These are phyloP conservation scores for Curvularia sp. DNA, from an alignment of 2,329 filamentous ascomycete genomes.

Conservation along the genomic window DNA sequence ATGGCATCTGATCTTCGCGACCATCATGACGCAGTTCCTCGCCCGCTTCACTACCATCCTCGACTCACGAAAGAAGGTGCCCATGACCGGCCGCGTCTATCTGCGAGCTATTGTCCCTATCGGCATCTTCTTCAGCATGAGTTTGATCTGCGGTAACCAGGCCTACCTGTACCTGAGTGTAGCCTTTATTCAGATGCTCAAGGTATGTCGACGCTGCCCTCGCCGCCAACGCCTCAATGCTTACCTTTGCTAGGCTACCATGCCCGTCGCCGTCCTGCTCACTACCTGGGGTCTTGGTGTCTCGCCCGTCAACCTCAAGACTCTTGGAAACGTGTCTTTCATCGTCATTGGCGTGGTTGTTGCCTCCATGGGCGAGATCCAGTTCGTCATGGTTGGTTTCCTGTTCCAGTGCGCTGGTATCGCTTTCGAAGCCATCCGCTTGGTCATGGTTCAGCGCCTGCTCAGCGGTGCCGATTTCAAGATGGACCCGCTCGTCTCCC, in stretches of 20 bases:
- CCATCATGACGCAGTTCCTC: slow-evolving; percentile 91
- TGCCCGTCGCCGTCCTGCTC: slow-evolving; percentile 89
- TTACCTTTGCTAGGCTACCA: slow-evolving; percentile 73
- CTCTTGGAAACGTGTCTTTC: slow-evolving; percentile 89
- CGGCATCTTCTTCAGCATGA: slow-evolving; percentile 93
- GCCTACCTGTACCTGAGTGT: slow-evolving; percentile 95
- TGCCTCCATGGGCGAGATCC: slow-evolving; percentile 93
- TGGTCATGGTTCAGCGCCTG: slow-evolving; percentile 84
- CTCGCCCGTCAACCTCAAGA: slow-evolving; percentile 81
- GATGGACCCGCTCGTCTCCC: slow-evolving; percentile 88
- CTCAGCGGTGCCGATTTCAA: slow-evolving; percentile 85
- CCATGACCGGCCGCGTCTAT: slow-evolving; percentile 96
- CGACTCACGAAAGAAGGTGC: slow-evolving; percentile 92
- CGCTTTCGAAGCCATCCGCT: slow-evolving; percentile 79
- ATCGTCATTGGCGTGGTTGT: slow-evolving; percentile 96
- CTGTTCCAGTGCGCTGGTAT: slow-evolving; percentile 80
- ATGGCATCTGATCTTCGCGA: slow-evolving; percentile 94
- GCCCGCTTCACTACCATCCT: slow-evolving; percentile 88
- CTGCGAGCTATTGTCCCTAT: slow-evolving; percentile 93
- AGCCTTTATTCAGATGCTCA: slow-evolving; percentile 99
- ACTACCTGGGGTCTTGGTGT: slow-evolving; percentile 89
- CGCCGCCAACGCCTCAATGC: not conserved
- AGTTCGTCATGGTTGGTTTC: slow-evolving; percentile 83
- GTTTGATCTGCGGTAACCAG: slow-evolving; percentile 94
- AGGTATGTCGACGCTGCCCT: slow-evolving; percentile 63